A percentile compares a stretch with the other conserved stretches of the same genome.
Evolutionary conservation across 345 rosid species (phyloP).

Genomic region (Passiflora organensis): DNA sequence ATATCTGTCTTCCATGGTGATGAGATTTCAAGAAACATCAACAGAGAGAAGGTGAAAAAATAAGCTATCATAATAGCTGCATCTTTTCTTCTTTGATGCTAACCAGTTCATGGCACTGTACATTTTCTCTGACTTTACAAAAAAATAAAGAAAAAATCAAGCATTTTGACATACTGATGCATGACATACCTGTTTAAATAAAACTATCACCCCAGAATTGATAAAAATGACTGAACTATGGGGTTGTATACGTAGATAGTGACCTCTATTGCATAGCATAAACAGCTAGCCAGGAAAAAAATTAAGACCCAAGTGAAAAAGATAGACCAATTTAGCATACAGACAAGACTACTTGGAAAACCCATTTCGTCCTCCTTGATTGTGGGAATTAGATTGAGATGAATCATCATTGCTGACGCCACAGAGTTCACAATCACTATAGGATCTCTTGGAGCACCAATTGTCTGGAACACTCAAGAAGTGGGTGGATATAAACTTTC

Average conservation of each 20-base stretch:
- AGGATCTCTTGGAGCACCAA: slow-evolving; percentile 59
- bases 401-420: slow-evolving; percentile 22
- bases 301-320: neutral
- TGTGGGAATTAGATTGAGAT: slow-evolving; percentile 14
- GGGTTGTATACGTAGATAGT: slow-evolving; percentile 37
- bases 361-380: slow-evolving; percentile 5
- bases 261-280: slow-evolving; percentile 28
- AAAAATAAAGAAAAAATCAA: slow-evolving; percentile 20
- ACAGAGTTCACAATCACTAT: slow-evolving; percentile 38
- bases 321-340: slow-evolving; percentile 6
- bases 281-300: slow-evolving; percentile 1
- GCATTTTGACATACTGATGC: slow-evolving; percentile 7
- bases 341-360: slow-evolving; percentile 7
- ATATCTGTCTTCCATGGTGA: no score
- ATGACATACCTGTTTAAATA: slow-evolving; percentile 16
- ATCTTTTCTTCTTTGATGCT: no score
- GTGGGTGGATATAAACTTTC: slow-evolving; percentile 82
- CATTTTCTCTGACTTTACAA: slow-evolving; percentile 28
- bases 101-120: slow-evolving; percentile 22
- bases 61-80: slow-evolving; percentile 17
- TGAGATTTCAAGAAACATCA: no score
- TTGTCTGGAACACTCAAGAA: slow-evolving; percentile 84
- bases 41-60: no score
- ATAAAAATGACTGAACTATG: slow-evolving; percentile 50
- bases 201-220: slow-evolving; percentile 50